Evolutionary conservation across 495 filamentous ascomycete genomes (phyloP).

Genomic region (Pyronema omphalodes): DNA sequence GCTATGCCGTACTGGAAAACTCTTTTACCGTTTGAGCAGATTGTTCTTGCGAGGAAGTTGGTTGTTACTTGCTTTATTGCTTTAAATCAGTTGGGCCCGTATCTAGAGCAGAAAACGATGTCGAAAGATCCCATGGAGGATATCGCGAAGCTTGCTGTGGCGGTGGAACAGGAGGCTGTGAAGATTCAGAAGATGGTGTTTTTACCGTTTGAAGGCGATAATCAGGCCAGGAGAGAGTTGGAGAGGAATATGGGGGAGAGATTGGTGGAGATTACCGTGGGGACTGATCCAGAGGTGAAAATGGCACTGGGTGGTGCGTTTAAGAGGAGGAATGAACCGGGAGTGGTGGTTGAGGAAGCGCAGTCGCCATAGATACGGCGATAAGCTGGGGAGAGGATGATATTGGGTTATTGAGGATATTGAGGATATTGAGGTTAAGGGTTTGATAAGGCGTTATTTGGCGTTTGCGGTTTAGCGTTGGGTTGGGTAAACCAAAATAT

Average conservation of each 20-base stretch:
- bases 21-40: slow-evolving; percentile 66
- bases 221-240: slow-evolving; percentile 37
- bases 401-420: too few relatives aligned
- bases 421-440: too few relatives aligned
- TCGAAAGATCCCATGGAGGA: neutral
- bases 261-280: slow-evolving; percentile 55
- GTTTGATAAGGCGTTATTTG: too few relatives aligned
- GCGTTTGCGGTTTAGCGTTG: too few relatives aligned
- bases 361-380: too few relatives aligned
- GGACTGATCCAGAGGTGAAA: slow-evolving; percentile 54
- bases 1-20: slow-evolving; percentile 34
- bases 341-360: slow-evolving; percentile 35
- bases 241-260: slow-evolving; percentile 55
- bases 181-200: slow-evolving; percentile 58
- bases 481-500: too few relatives aligned
- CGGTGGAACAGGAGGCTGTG: slow-evolving; percentile 46
- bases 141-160: slow-evolving; percentile 20
- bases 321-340: slow-evolving; percentile 38
- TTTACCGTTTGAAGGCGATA: slow-evolving; percentile 63
- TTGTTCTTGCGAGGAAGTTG: slow-evolving; percentile 57
- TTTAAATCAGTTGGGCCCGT: slow-evolving; percentile 60
- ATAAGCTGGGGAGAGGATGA: too few relatives aligned
- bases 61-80: slow-evolving; percentile 74
- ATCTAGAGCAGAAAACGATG: slow-evolving; percentile 29
- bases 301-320: slow-evolving; percentile 48